phyloP scores from a whole-genome alignment of 305 asterid species.

The Fraxinus albicans region DNA sequence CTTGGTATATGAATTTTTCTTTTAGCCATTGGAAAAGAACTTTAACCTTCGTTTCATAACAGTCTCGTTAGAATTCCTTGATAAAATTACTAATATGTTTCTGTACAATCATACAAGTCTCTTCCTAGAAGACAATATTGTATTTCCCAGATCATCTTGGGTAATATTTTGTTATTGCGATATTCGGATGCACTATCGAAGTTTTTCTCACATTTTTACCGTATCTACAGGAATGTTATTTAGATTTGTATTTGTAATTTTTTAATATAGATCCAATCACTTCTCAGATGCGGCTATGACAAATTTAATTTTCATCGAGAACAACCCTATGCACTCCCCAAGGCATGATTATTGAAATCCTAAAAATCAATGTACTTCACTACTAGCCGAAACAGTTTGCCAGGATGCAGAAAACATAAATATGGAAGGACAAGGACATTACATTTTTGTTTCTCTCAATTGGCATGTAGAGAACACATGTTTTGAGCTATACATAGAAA shows the following conservation, averaged over 20 bases:
- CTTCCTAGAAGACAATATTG: neutral
- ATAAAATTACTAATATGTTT: neutral
- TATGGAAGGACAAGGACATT: neutral
- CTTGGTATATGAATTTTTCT: neutral
- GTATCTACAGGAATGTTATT: neutral
- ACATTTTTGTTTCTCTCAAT: neutral
- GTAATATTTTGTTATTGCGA: neutral
- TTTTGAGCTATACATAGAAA: neutral
- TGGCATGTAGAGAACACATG: neutral
- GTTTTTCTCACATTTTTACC: neutral
- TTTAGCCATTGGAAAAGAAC: neutral
- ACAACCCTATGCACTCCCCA: neutral
- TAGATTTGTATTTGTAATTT: neutral
- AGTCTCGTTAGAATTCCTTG: neutral
- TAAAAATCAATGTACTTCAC: neutral
- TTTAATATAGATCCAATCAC: neutral
- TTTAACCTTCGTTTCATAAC: neutral
- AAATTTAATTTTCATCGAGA: neutral
- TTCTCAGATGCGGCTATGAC: neutral
- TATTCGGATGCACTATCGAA: neutral
- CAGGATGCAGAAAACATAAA: neutral
- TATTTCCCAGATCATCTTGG: neutral
- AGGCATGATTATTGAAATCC: neutral
- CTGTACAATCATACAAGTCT: neutral
- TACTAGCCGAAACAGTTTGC: neutral